Conservation (phyloP, 768 basidiomycete species). For the Tulasnella calospora region DNA sequence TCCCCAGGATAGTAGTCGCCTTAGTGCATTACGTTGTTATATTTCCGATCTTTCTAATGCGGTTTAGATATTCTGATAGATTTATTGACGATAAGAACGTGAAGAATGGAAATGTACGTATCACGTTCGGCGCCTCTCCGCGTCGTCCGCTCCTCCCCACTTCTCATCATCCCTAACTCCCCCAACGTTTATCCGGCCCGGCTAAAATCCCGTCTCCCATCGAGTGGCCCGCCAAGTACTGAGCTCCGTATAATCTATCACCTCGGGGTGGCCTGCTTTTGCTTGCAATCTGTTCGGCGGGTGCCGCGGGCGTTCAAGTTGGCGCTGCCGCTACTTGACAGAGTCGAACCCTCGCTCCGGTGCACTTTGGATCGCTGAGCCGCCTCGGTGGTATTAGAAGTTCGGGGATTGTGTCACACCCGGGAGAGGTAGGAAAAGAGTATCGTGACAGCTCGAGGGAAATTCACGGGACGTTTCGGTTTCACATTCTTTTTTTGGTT, state of each 20-base stretch:
- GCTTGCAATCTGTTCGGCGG: background rate
- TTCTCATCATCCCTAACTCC: background rate
- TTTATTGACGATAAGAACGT: background rate
- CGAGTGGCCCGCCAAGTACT: background rate
- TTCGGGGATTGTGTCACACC: background rate
- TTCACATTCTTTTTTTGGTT: background rate
- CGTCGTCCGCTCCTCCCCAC: background rate
- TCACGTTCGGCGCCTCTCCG: background rate
- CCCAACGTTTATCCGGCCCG: background rate
- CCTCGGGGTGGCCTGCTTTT: background rate
- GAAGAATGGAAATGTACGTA: background rate
- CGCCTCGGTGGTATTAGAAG: background rate
- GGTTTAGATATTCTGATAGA: background rate
- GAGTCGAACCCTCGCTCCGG: background rate
- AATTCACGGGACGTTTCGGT: background rate
- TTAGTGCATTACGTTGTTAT: background rate
- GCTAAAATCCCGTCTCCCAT: background rate
- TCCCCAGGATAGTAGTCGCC: background rate
- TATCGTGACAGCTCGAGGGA: background rate
- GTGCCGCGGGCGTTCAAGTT: background rate
- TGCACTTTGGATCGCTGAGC: background rate
- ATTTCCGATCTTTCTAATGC: background rate
- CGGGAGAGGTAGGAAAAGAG: background rate
- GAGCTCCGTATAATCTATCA: background rate
- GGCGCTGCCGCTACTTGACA: background rate